Percentiles rank a stretch among this genome's conserved stretches.
These are phyloP conservation scores for Plantago major DNA, from an alignment of 257 asterid species.

Conservation along the genomic window DNA sequence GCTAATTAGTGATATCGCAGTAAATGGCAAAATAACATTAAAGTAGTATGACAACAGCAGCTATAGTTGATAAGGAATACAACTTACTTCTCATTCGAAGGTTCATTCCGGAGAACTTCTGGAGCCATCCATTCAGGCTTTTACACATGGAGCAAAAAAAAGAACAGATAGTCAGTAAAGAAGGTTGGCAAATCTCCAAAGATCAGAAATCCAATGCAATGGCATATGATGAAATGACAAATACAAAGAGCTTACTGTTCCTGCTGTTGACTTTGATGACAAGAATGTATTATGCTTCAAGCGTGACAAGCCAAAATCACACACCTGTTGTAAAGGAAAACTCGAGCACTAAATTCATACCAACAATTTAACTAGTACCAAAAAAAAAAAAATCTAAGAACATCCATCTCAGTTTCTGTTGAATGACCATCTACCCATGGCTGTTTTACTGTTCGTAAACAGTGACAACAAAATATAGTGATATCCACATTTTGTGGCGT, in stretches of 20 bases:
- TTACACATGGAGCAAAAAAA: constrained; percentile 14
- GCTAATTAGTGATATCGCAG: not conserved
- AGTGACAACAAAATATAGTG: too few relatives aligned
- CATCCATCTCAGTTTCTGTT: not conserved
- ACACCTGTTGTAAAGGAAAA: constrained; percentile 51
- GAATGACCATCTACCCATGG: constrained; percentile 6
- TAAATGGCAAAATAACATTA: not conserved
- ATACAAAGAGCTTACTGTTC: constrained; percentile 65
- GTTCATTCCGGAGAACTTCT: constrained; percentile 97
- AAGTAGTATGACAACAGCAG: not conserved
- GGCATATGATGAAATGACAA: constrained; percentile 9
- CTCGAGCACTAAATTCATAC: constrained; percentile 11
- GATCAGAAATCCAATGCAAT: not conserved
- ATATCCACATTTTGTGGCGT: constrained; percentile 12
- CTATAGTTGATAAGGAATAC: not conserved
- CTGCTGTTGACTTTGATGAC: constrained; percentile 99
- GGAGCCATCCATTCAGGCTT: constrained; percentile 99
- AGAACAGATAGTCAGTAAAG: not conserved
- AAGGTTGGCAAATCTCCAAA: constrained; percentile 16
- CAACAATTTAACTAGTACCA: not conserved
- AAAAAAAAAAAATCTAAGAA: not conserved
- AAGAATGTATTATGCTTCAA: constrained; percentile 96
- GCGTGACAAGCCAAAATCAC: constrained; percentile 98
- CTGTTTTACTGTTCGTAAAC: constrained; percentile 1
- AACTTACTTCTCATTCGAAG: constrained; percentile 96